Percentiles rank a stretch among this genome's conserved stretches.
phyloP scores from a whole-genome alignment of 345 rosid genomes.

The Lepidium sativum region DNA sequence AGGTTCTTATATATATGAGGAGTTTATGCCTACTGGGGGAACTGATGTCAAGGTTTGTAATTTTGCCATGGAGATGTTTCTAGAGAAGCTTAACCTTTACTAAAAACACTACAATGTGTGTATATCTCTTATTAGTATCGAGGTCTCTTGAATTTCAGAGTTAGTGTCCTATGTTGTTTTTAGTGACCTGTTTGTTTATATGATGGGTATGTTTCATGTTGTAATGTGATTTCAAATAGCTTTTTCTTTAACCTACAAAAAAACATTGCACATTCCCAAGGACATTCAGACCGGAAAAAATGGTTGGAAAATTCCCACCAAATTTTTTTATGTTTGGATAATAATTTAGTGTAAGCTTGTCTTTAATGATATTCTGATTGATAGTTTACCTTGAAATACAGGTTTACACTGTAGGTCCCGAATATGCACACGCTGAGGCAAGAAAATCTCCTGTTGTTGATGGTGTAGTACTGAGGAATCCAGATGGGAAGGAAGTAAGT shows the following conservation, averaged over 20 bases:
- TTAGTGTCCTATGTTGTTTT: not conserved
- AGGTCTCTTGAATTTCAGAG: not conserved
- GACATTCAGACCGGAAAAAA: too few species aligned
- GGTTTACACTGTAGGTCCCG: slow-evolving; percentile 99
- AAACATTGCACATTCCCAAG: too few species aligned
- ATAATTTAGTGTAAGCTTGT: slow-evolving; percentile 1
- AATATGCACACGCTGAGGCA: slow-evolving; percentile 99
- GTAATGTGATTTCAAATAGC: not conserved
- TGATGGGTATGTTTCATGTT: not conserved
- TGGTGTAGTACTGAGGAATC: slow-evolving; percentile 98
- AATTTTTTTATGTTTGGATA: not conserved
- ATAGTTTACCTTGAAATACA: slow-evolving; percentile 27
- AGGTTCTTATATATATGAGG: slow-evolving; percentile 97
- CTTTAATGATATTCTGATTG: slow-evolving; percentile 10
- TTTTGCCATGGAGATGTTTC: not conserved
- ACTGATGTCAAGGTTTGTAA: slow-evolving; percentile 90
- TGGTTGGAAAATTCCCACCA: too few species aligned
- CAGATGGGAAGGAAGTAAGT: slow-evolving; percentile 97
- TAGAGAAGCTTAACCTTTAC: not conserved
- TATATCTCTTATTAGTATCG: not conserved
- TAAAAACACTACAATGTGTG: not conserved
- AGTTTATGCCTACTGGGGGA: slow-evolving; percentile 99
- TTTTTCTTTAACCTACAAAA: not conserved
- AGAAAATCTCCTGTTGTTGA: slow-evolving; percentile 99
- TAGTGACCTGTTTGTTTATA: not conserved